phyloP scores from a whole-genome alignment of 306 rosid genomes.

The Psophocarpus tetragonolobus region DNA sequence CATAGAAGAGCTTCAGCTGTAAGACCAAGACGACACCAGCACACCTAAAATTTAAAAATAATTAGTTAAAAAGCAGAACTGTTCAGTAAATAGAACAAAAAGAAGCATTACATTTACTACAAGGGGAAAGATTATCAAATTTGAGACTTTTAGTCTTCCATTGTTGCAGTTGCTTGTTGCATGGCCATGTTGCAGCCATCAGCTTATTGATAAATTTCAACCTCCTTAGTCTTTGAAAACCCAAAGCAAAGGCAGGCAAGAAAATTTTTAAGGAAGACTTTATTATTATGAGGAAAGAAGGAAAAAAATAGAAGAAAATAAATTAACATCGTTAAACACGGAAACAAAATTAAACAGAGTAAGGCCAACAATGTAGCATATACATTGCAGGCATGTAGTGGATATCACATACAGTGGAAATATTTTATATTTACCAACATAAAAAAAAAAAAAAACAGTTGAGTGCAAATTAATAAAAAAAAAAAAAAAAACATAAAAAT shows the following conservation, averaged over 20 bases:
- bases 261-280: conserved; percentile 7
- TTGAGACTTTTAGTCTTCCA: conserved; percentile 24
- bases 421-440: no score
- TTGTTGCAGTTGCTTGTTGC: conserved; percentile 15
- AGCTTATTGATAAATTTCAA: conserved; percentile 13
- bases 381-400: conserved; percentile 1
- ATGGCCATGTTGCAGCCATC: conserved; percentile 8
- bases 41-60: conserved; percentile 55
- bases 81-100: conserved; percentile 25
- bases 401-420: no score
- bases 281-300: not conserved
- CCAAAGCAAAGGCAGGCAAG: conserved; percentile 23
- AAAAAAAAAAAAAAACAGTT: no score
- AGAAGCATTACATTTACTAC: conserved; percentile 7
- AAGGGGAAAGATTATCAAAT: not conserved
- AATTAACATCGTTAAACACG: conserved; percentile 18
- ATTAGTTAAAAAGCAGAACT: conserved; percentile 23
- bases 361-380: not conserved
- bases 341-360: conserved; percentile 5
- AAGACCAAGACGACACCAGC: conserved; percentile 87
- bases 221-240: conserved; percentile 22
- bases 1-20: conserved; percentile 83
- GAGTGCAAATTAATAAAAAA: no score
- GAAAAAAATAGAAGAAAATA: not conserved
- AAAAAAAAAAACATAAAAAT: no score